phyloP scores from a whole-genome alignment of 2,329 filamentous ascomycete genomes.

The Fusarium lateritium region DNA sequence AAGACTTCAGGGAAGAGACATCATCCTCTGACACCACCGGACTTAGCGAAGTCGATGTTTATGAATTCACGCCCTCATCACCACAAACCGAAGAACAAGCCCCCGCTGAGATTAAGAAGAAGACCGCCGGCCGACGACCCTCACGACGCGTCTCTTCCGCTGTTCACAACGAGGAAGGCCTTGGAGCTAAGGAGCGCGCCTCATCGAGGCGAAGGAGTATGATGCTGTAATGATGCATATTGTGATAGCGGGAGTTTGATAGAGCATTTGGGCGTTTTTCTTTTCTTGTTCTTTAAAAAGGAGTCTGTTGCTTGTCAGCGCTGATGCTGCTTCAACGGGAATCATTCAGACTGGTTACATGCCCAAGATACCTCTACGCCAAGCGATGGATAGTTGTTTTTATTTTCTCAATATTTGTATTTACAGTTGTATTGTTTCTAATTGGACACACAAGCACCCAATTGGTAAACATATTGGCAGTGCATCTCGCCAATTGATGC shows the following conservation, averaged over 20 bases:
- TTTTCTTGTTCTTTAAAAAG: constrained; percentile 33
- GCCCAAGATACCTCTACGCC: constrained; percentile 54
- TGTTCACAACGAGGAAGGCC: constrained; percentile 54
- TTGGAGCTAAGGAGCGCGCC: constrained; percentile 49
- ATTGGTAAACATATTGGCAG: constrained; percentile 39
- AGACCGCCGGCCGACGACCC: constrained; percentile 52
- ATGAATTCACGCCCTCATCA: constrained; percentile 68
- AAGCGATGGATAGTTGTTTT: constrained; percentile 52
- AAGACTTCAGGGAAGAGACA: constrained; percentile 36
- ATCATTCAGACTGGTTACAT: constrained; percentile 51
- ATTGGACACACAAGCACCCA: constrained; percentile 33
- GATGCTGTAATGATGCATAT: constrained; percentile 66
- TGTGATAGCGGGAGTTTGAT: constrained; percentile 41
- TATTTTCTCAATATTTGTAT: constrained; percentile 52
- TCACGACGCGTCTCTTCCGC: constrained; percentile 59
- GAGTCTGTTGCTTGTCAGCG: constrained; percentile 44
- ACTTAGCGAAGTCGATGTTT: constrained; percentile 62
- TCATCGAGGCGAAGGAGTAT: constrained; percentile 68
- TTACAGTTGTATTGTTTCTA: constrained; percentile 48
- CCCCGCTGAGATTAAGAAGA: constrained; percentile 43
- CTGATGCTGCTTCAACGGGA: constrained; percentile 48
- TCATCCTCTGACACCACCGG: constrained; percentile 42
- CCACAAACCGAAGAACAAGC: constrained; percentile 56
- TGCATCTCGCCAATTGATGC: constrained; percentile 38
- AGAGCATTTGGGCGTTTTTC: constrained; percentile 48